A percentile compares a stretch with the other conserved stretches of the same genome.
Conservation (phyloP, 1,284 basidiomycete species). For the Sanghuangporus sanghuang region DNA sequence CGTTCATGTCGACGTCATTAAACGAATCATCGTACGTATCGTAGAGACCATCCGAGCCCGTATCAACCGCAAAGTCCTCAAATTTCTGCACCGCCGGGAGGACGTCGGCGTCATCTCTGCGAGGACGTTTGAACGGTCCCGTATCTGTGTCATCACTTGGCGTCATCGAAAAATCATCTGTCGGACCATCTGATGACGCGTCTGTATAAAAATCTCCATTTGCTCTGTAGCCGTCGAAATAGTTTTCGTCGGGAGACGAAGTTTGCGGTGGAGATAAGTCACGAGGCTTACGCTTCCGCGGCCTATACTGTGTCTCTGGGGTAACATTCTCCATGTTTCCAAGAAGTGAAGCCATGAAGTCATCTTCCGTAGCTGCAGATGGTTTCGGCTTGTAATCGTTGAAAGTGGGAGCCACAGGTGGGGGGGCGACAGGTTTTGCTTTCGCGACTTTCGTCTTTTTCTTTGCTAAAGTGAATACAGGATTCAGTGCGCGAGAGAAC, state of each 20-base stretch:
- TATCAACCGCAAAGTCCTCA: slow-evolving; percentile 52
- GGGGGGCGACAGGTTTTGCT: slow-evolving; percentile 43
- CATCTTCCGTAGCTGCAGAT: slow-evolving; percentile 73
- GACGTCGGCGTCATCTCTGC: slow-evolving; percentile 39
- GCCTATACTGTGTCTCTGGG: slow-evolving; percentile 25
- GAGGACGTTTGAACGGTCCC: slow-evolving; percentile 67
- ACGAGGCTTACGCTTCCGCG: slow-evolving; percentile 67
- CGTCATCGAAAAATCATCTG: slow-evolving; percentile 37
- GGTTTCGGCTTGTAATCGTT: slow-evolving; percentile 72
- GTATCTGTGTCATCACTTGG: slow-evolving; percentile 51
- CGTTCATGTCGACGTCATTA: slow-evolving; percentile 56
- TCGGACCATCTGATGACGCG: slow-evolving; percentile 53
- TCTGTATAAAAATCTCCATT: slow-evolving; percentile 29
- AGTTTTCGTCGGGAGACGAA: slow-evolving; percentile 20
- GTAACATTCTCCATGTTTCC: slow-evolving; percentile 56
- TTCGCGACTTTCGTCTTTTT: slow-evolving; percentile 36
- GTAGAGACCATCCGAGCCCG: slow-evolving; percentile 42
- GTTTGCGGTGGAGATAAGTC: slow-evolving; percentile 23
- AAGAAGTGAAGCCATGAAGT: slow-evolving; percentile 80
- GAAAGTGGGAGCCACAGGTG: slow-evolving; percentile 52
- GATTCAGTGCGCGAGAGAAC: slow-evolving; percentile 28
- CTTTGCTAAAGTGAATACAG: slow-evolving; percentile 29
- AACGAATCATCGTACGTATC: slow-evolving; percentile 35
- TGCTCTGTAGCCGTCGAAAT: slow-evolving; percentile 22
- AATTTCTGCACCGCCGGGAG: slow-evolving; percentile 52